Evolutionary conservation across 2,329 filamentous ascomycete species (phyloP).

Genomic region (Pseudogymnoascus sp.): DNA sequence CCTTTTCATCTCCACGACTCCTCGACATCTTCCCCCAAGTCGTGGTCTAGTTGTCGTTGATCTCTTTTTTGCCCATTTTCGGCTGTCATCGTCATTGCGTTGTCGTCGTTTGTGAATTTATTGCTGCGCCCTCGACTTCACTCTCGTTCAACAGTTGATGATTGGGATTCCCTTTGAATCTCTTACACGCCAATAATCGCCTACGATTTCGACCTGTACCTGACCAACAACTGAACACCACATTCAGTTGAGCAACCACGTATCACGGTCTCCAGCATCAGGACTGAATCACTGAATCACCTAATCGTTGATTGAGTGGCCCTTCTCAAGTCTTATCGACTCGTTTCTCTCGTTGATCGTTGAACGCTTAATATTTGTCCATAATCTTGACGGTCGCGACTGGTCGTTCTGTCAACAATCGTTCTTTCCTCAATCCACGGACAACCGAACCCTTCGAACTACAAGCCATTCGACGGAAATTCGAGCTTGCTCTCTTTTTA

Average conservation of each 20-base stretch:
- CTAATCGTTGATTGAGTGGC: conserved; percentile 1
- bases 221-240: not conserved
- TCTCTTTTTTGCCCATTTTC: conserved; percentile 18
- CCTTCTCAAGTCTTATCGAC: not conserved
- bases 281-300: not conserved
- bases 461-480: not conserved
- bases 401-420: conserved; percentile 9
- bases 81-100: conserved; percentile 11
- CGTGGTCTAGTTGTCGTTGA: conserved; percentile 9
- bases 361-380: not conserved
- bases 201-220: not conserved
- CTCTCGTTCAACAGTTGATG: conserved; percentile 2
- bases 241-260: not conserved
- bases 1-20: conserved; percentile 1
- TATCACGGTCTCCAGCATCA: not conserved
- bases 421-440: conserved; percentile 7
- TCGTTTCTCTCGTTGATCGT: not conserved
- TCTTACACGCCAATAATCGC: not conserved
- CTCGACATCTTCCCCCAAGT: conserved; percentile 11
- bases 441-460: not conserved
- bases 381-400: conserved; percentile 8
- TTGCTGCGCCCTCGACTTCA: not conserved
- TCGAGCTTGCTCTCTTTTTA: conserved; percentile 4
- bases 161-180: not conserved
- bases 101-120: conserved; percentile 13